Conservation (phyloP, 768 basidiomycete genomes). For the Leucosporidium scottii region DNA sequence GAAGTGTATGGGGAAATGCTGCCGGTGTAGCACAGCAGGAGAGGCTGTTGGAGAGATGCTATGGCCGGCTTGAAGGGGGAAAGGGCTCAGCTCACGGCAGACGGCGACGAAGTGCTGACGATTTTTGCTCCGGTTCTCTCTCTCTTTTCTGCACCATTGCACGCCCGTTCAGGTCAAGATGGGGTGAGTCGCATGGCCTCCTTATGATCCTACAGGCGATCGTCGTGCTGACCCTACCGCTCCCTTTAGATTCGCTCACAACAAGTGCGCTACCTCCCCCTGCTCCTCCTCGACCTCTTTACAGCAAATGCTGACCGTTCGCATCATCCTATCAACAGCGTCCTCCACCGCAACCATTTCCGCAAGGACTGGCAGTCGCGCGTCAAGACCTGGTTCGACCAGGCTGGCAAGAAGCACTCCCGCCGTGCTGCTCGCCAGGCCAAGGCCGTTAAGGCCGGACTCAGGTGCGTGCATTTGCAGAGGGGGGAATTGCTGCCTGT, state of each 20-base stretch:
- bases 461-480: slow-evolving; percentile 51
- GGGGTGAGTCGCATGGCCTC: background rate
- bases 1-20: too few species aligned
- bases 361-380: slow-evolving; percentile 92
- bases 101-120: too few species aligned
- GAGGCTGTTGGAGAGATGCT: too few species aligned
- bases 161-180: background rate
- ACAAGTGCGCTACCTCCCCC: background rate
- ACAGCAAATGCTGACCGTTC: background rate
- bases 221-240: background rate
- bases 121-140: too few species aligned
- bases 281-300: background rate
- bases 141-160: too few species aligned
- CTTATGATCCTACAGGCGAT: background rate
- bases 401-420: slow-evolving; percentile 94
- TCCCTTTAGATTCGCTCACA: background rate
- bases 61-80: too few species aligned
- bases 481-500: background rate
- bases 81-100: too few species aligned
- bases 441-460: slow-evolving; percentile 84
- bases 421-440: slow-evolving; percentile 83
- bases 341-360: slow-evolving; percentile 90
- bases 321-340: slow-evolving; percentile 59
- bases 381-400: slow-evolving; percentile 97
- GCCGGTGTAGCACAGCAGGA: too few species aligned